Conservation (phyloP, 2,329 filamentous ascomycete species). For the Fusarium brachygibbosum region DNA sequence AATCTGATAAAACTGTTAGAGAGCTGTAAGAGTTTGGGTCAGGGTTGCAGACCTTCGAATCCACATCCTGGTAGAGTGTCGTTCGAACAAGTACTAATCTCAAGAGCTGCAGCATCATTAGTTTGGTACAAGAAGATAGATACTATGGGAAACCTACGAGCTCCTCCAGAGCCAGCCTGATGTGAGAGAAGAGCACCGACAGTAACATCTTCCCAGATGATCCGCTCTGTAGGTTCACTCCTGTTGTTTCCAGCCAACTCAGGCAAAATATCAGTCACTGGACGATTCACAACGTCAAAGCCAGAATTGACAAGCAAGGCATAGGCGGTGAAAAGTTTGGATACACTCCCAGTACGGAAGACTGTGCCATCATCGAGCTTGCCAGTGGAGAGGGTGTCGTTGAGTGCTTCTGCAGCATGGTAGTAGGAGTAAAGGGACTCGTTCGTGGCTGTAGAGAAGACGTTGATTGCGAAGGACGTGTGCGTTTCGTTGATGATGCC, state of each 20-base stretch:
- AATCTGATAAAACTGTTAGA: background rate
- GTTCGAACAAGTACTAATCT: background rate
- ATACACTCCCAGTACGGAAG: slow-evolving; percentile 32
- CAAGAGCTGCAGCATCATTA: background rate
- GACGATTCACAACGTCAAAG: slow-evolving; percentile 32
- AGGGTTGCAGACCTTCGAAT: background rate
- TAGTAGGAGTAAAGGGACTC: slow-evolving; percentile 44
- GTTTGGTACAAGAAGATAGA: fast-evolving
- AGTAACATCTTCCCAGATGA: slow-evolving; percentile 40
- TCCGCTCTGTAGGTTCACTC: slow-evolving; percentile 1
- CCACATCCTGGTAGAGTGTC: background rate
- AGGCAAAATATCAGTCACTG: slow-evolving; percentile 35
- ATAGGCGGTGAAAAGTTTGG: slow-evolving; percentile 37
- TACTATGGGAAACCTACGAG: background rate
- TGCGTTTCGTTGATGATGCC: slow-evolving; percentile 33
- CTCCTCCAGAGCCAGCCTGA: slow-evolving; percentile 39
- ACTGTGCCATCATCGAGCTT: slow-evolving; percentile 36
- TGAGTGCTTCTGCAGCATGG: slow-evolving; percentile 33
- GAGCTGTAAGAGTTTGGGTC: fast-evolving
- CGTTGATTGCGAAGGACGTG: slow-evolving; percentile 43
- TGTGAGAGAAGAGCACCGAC: slow-evolving; percentile 38
- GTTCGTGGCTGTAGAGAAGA: slow-evolving; percentile 47
- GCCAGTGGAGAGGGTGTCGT: slow-evolving; percentile 32
- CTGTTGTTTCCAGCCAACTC: slow-evolving; percentile 33
- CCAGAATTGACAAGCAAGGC: slow-evolving; percentile 36